Conservation (phyloP, 495 filamentous ascomycete species). For the Podospora pseudoanserina region DNA sequence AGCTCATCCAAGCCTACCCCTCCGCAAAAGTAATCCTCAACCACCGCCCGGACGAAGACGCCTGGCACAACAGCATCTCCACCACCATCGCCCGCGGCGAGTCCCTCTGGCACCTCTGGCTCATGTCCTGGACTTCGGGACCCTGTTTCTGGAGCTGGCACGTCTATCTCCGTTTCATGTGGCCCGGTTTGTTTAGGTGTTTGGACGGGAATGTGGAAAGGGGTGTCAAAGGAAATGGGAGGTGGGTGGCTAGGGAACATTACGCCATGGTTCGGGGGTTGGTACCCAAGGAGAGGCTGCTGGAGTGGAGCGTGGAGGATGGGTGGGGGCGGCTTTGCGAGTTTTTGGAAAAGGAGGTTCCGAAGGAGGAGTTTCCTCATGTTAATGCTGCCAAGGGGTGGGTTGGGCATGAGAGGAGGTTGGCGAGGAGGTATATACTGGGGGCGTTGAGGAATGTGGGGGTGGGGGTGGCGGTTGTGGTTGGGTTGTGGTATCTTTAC, state of each 20-base stretch:
- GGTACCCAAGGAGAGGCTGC: constrained; percentile 42
- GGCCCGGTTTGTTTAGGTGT: constrained; percentile 27
- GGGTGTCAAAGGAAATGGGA: constrained; percentile 22
- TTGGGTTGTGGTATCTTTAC: no score
- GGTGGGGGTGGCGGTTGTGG: no score
- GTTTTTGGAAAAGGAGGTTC: constrained; percentile 44
- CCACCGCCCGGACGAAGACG: constrained; percentile 34
- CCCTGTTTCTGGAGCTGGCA: constrained; percentile 33
- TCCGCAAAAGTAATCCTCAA: constrained; percentile 47
- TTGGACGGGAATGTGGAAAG: constrained; percentile 24
- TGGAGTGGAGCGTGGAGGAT: constrained; percentile 46
- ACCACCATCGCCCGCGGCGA: constrained; percentile 25
- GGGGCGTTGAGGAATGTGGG: not conserved
- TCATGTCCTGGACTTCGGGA: constrained; percentile 21
- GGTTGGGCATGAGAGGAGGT: not conserved
- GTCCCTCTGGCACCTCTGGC: constrained; percentile 27
- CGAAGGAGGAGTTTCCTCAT: constrained; percentile 41
- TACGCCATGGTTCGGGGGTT: constrained; percentile 31
- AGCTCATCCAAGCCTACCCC: constrained; percentile 46
- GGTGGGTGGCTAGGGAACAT: constrained; percentile 28
- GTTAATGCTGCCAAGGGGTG: constrained; percentile 21
- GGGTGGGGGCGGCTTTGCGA: constrained; percentile 52
- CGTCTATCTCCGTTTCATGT: constrained; percentile 28
- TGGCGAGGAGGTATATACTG: not conserved
- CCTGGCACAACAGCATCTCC: constrained; percentile 36